Evolutionary conservation across 176 grass and related monocot genomes (phyloP), one percentile per base, ranked within the genome.

Genomic region (Elaeis guineensis): DNA sequence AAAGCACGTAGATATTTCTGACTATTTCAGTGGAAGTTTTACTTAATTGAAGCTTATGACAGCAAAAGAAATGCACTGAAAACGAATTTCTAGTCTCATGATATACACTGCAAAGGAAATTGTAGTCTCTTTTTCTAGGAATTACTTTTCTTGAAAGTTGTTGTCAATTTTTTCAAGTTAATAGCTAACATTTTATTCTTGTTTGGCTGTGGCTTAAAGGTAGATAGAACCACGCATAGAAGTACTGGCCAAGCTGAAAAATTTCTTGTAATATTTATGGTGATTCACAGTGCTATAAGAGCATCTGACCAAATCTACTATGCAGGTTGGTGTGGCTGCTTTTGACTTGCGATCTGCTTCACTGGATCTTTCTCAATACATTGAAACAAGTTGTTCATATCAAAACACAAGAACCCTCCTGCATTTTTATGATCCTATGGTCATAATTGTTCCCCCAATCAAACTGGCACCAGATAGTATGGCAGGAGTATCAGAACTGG

Each of bases 301-400:
- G 23, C 51, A 25, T 59, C 60, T 25, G 19, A 59, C 48, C 69
- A n/a, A 51, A 55, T 65, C 3, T 59, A n/a, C 71, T 78, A 52
- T 63, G 59, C 56, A 90, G 92, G 83, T 97, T 69, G 87, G 92
- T 2, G 75, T 90, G 53, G 92, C 92, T 4, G 83, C 92, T 61
- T 90, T 97, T 72, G 86, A 90, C 75, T 84, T 90, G 70, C 82
- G 92, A 87, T 97, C 87, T 25, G 87, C 86, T 51, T 75, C 83
- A 17, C 75, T 97, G 44, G 83, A 97, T 51, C 80, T 97, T 55
- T 97, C 87, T 70, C 87, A 97, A 26, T 97, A 88, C 66, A 97
- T 97, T 6, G 92, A 90, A 77, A 97, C 92, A n/a, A 91, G 83
- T 60, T 81, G 83, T 39, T 90, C 86, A 52, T 96, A 90, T 72